These are phyloP conservation scores for Fusarium proliferatum DNA, from an alignment of 2,329 filamentous ascomycete genomes.

Conservation along the genomic window DNA sequence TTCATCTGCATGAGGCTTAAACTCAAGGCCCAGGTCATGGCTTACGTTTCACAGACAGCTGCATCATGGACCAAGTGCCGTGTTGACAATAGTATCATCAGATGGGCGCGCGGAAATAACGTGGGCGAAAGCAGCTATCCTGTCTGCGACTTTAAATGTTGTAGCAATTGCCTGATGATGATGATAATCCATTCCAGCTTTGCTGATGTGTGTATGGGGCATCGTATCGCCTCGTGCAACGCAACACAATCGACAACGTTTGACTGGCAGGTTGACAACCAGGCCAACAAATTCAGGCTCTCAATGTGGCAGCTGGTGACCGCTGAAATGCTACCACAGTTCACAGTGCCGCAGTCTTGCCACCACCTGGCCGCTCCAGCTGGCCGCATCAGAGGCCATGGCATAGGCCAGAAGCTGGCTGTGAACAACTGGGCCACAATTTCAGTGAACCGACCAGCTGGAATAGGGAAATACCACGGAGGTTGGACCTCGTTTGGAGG, in stretches of 20 bases:
- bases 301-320: conserved; percentile 27
- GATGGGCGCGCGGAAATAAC: conserved; percentile 19
- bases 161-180: conserved; percentile 20
- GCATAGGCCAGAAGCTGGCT: neutral
- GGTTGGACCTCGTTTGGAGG: conserved; percentile 28
- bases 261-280: conserved; percentile 8
- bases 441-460: conserved; percentile 30
- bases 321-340: conserved; percentile 10
- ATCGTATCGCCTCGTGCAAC: conserved; percentile 22
- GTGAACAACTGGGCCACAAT: conserved; percentile 2
- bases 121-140: conserved; percentile 1
- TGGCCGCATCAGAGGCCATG: conserved; percentile 14
- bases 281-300: conserved; percentile 14
- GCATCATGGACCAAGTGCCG: conserved; percentile 10
- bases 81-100: neutral
- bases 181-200: conserved; percentile 16
- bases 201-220: conserved; percentile 10
- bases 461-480: conserved; percentile 41
- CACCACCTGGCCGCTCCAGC: conserved; percentile 12
- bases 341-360: conserved; percentile 27
- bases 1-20: conserved; percentile 24
- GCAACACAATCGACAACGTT: conserved; percentile 9
- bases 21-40: conserved; percentile 20
- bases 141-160: neutral
- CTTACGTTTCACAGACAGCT: conserved; percentile 11